phyloP scores from a whole-genome alignment of 2,329 filamentous ascomycete species.

The Fusarium compactum region DNA sequence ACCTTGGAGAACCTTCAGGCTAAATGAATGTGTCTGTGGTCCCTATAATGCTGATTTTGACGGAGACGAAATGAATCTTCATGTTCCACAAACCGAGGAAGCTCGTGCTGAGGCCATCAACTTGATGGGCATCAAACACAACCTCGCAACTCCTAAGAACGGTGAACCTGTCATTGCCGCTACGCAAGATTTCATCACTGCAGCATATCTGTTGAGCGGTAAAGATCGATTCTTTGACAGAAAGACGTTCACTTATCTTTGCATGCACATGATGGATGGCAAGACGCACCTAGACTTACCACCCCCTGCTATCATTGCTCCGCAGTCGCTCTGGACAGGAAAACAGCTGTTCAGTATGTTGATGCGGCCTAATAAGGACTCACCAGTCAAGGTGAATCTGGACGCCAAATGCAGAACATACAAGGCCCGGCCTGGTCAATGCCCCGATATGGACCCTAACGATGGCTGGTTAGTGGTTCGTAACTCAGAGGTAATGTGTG shows the following conservation, averaged over 20 bases:
- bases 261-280: conserved; percentile 92
- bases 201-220: conserved; percentile 88
- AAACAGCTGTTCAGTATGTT: conserved; percentile 96
- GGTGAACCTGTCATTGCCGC: conserved; percentile 98
- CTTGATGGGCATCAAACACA: conserved; percentile 98
- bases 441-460: conserved; percentile 82
- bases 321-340: conserved; percentile 91
- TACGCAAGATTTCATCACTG: conserved; percentile 99
- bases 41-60: conserved; percentile 99
- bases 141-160: conserved; percentile 95
- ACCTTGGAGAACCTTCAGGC: conserved; percentile 93
- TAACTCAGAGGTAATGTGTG: conserved; percentile 98
- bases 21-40: conserved; percentile 98
- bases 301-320: conserved; percentile 86
- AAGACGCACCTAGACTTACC: conserved; percentile 84
- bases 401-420: conserved; percentile 93
- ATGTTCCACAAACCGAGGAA: conserved; percentile 98
- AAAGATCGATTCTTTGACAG: conserved; percentile 95
- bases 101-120: conserved; percentile 94
- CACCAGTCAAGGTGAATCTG: conserved; percentile 86
- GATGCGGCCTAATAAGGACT: conserved; percentile 88
- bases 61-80: conserved; percentile 98
- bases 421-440: conserved; percentile 67
- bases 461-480: conserved; percentile 93
- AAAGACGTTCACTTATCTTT: conserved; percentile 88